Conservation (phyloP, 306 rosid species). For the Quercus wislizeni region DNA sequence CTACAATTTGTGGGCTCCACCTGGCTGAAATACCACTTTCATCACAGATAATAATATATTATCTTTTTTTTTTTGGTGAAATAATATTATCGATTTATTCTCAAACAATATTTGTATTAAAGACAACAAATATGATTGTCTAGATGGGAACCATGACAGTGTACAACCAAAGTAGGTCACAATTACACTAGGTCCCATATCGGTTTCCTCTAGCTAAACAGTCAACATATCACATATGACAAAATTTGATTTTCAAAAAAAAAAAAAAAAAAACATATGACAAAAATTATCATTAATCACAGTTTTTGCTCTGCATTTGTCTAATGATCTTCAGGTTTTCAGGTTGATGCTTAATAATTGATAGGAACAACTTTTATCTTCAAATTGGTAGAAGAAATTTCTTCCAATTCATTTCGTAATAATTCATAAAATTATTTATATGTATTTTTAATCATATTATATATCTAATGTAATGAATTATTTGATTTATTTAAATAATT, state of each 20-base stretch:
- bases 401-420: too few species aligned
- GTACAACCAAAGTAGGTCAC: not conserved
- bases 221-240: not conserved
- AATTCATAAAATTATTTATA: too few species aligned
- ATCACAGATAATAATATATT: not conserved
- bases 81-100: not conserved
- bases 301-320: not conserved
- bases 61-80: too few species aligned
- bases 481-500: too few species aligned
- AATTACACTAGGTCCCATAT: slow-evolving; percentile 6
- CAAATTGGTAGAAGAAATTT: too few species aligned
- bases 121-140: too few species aligned
- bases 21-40: not conserved
- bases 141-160: not conserved
- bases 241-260: too few species aligned
- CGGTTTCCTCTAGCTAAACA: not conserved
- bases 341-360: not conserved
- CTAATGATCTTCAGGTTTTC: not conserved
- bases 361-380: too few species aligned
- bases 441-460: too few species aligned
- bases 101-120: not conserved
- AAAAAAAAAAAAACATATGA: not conserved
- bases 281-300: not conserved
- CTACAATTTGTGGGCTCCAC: slow-evolving; percentile 20
- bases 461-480: too few species aligned